Evolutionary conservation across 202 grass and related monocot genomes (phyloP).

Genomic region (Panicum virgatum): DNA sequence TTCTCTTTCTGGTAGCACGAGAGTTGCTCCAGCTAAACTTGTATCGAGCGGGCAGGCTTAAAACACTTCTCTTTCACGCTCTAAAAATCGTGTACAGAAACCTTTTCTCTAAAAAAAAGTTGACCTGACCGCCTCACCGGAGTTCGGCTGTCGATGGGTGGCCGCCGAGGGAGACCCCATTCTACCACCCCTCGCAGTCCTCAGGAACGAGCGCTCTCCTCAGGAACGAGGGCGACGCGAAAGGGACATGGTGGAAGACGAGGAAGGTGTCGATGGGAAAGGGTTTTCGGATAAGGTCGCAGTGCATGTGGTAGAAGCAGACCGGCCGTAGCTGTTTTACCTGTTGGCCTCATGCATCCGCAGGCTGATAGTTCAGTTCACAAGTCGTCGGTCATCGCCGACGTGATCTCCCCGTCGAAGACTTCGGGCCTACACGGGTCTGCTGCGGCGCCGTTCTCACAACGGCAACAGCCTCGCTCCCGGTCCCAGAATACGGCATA

Average conservation of each 20-base stretch:
- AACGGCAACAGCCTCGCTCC: background rate
- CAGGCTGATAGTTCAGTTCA: background rate
- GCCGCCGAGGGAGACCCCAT: background rate
- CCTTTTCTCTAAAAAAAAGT: too few species aligned
- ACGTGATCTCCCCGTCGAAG: background rate
- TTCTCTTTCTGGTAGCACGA: too few species aligned
- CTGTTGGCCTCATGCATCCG: background rate
- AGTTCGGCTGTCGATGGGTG: background rate
- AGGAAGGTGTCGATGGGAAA: background rate
- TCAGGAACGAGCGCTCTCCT: too few species aligned
- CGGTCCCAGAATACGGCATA: background rate
- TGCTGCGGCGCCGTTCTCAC: background rate
- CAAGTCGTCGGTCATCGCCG: background rate
- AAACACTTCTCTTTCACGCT: too few species aligned
- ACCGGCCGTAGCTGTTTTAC: background rate
- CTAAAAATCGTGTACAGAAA: too few species aligned
- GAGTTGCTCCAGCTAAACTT: too few species aligned
- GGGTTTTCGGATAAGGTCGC: background rate
- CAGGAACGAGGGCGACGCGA: background rate
- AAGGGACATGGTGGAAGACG: background rate
- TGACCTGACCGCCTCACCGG: too few species aligned
- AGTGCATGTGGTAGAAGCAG: background rate
- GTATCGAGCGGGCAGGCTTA: too few species aligned
- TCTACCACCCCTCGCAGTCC: too few species aligned
- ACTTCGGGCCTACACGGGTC: background rate